phyloP scores from a whole-genome alignment of 176 grass and related monocot genomes.

The Oryza meyeriana region DNA sequence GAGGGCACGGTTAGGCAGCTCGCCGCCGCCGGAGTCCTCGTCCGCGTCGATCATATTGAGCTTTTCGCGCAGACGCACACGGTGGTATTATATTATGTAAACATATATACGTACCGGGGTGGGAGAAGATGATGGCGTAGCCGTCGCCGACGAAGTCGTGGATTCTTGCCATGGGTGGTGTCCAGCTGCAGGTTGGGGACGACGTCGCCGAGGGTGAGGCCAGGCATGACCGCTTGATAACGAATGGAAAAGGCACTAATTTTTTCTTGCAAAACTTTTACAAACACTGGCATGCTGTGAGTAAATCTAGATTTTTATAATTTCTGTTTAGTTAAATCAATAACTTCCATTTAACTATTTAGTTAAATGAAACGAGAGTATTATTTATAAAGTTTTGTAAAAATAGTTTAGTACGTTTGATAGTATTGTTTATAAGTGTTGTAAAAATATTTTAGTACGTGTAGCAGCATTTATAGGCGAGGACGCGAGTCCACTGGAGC shows the following conservation, averaged over 20 bases:
- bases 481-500: neutral
- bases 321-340: too few species aligned
- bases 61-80: neutral
- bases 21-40: conserved; percentile 46
- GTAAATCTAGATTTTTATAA: too few species aligned
- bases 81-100: too few species aligned
- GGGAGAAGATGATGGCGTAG: conserved; percentile 88
- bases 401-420: too few species aligned
- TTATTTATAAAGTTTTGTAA: too few species aligned
- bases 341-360: too few species aligned
- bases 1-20: conserved; percentile 56
- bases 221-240: conserved; percentile 35
- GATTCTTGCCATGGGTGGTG: conserved; percentile 79
- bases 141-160: conserved; percentile 67
- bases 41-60: conserved; percentile 92
- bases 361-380: too few species aligned
- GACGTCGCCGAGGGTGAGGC: conserved; percentile 86
- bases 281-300: too few species aligned
- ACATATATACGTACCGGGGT: conserved; percentile 39
- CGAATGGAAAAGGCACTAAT: too few species aligned
- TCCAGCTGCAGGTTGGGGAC: conserved; percentile 78
- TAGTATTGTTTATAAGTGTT: too few species aligned
- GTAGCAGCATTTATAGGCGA: neutral
- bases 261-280: too few species aligned
- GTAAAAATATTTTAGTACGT: too few species aligned